Percentiles rank a stretch among this genome's conserved stretches.
phyloP scores from a whole-genome alignment of 2,329 filamentous ascomycete species.

The Aureobasidium sp. region DNA sequence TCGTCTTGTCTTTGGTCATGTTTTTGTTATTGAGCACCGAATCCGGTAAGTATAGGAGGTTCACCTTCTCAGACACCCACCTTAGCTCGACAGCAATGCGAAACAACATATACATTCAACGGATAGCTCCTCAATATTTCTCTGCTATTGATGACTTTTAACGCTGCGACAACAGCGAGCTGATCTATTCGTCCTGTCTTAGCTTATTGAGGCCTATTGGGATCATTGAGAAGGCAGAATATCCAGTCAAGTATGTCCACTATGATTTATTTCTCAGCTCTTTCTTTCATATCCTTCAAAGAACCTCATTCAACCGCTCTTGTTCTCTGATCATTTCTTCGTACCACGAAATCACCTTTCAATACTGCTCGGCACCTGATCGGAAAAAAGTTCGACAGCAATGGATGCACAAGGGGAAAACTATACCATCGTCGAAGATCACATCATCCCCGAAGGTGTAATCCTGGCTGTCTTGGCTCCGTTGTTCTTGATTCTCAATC shows the following conservation, averaged over 20 bases:
- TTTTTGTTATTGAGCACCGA: conserved; percentile 17
- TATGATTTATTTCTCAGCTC: not conserved
- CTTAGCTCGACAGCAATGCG: not conserved
- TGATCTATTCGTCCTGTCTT: not conserved
- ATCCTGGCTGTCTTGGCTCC: conserved; percentile 44
- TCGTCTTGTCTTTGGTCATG: not conserved
- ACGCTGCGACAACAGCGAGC: not conserved
- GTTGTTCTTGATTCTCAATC: conserved; percentile 45
- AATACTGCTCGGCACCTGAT: not conserved
- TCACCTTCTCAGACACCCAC: not conserved
- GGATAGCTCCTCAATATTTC: not conserved
- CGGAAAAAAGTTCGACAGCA: not conserved
- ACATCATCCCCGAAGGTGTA: conserved; percentile 30
- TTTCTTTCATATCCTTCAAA: conserved; percentile 2
- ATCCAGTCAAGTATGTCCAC: not conserved
- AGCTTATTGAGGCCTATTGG: conserved; percentile 3
- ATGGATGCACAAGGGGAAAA: not conserved
- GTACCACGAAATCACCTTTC: not conserved
- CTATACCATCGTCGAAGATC: not conserved
- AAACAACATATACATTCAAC: not conserved
- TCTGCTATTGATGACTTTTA: not conserved
- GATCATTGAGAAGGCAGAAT: not conserved
- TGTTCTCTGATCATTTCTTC: not conserved
- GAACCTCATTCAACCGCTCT: not conserved
- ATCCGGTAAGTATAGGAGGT: conserved; percentile 11